Evolutionary conservation across 768 basidiomycete species (phyloP), one percentile per base, ranked within the genome.

Genomic region (Neoboletus brunneissimus): DNA sequence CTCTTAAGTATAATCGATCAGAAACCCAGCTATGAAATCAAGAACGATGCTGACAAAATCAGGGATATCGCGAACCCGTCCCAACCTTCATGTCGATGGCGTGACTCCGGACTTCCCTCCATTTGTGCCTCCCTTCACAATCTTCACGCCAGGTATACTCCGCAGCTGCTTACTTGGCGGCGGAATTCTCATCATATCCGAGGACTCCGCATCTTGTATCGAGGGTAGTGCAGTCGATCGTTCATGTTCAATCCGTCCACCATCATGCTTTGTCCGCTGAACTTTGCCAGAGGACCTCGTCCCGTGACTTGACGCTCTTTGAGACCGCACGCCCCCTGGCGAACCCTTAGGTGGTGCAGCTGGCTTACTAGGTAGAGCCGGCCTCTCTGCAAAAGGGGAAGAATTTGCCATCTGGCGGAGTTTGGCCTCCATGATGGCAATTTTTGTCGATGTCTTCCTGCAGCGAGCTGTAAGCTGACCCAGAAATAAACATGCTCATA

Each of bases 401-500:
- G 64, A 68, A 54, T 56, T 68, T 63, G 85, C 84, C 81, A 97
- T 85, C 59, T 91, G 84, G 18, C 85, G 82, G 23, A 99, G 77
- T 72, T 99, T 99, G 3, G 96, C 96, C 73, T 99, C 97, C 81
- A 98, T 89, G 65, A 88, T 83, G 9, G 94, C 94, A 63, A 99
- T 99, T 74, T 98, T 97, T 63, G 85, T 86, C 43, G 81, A 76
- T 2, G 91, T 94, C 48, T 91, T 95, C 45, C 64, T 64, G 54
- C 48, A 37, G 54, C 25, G 23, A 41, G 23, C 32, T 22, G 42
- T 65, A 20, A 66, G 60, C 25, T 16, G 22, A 60, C 41, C 27
- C 42, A 31, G 45, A 53, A 48, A 42, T 29, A 61, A 57, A 25
- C 27, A 37, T 16, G 40, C 10, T 22, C 8, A 52, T 22, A 8